A percentile compares a stretch with the other conserved stretches of the same genome.
Conservation (phyloP, 352 stramenopile species). For the Globisporangium paddicum region DNA sequence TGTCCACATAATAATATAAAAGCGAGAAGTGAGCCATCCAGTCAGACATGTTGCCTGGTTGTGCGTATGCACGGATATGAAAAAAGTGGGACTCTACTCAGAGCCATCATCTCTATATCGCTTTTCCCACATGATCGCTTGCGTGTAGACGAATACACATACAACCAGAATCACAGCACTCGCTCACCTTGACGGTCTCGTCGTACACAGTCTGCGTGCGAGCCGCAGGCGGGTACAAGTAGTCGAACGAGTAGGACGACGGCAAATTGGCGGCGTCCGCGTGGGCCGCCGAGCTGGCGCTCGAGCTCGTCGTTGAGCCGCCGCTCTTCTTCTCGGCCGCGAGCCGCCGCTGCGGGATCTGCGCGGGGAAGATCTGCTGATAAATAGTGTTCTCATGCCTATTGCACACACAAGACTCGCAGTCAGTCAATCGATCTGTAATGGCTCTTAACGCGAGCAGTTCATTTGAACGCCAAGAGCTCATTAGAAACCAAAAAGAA, state of each 20-base stretch:
- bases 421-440: background rate
- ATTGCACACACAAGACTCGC: background rate
- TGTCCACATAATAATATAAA: background rate
- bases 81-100: background rate
- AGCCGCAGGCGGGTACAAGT: conserved; percentile 71
- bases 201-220: conserved; percentile 81
- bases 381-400: conserved; percentile 88
- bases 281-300: conserved; percentile 14
- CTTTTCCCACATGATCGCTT: background rate
- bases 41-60: background rate
- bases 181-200: conserved; percentile 58
- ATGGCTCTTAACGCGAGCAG: background rate
- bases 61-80: background rate
- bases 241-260: conserved; percentile 84
- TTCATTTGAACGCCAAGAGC: too few relatives aligned
- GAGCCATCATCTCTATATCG: background rate
- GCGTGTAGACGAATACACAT: background rate
- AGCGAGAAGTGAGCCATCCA: background rate
- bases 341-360: conserved; percentile 32
- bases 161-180: background rate
- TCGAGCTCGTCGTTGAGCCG: conserved; percentile 35
- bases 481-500: background rate
- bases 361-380: conserved; percentile 80
- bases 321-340: conserved; percentile 21
- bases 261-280: conserved; percentile 34